Evolutionary conservation across 2,329 filamentous ascomycete genomes (phyloP).

Genomic region (Aplosporella prunicola): DNA sequence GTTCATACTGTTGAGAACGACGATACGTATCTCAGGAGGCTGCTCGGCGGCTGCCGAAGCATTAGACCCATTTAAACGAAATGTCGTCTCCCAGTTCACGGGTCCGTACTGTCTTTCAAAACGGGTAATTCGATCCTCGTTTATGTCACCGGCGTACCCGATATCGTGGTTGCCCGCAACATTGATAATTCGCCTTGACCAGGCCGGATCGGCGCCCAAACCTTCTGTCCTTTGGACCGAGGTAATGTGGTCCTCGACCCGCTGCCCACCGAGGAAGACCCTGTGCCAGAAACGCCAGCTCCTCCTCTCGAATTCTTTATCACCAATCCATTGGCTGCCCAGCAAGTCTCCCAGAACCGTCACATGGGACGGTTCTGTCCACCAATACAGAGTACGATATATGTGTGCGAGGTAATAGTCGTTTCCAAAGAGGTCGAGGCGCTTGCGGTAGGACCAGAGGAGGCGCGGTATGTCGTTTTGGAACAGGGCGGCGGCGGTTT

Average conservation of each 20-base stretch:
- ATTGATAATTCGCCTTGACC: slow-evolving; percentile 75
- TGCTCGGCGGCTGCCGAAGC: slow-evolving; percentile 13
- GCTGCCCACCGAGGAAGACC: slow-evolving; percentile 61
- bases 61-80: slow-evolving; percentile 33
- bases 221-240: slow-evolving; percentile 20
- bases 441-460: slow-evolving; percentile 62
- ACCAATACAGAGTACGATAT: slow-evolving; percentile 76
- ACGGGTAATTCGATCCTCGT: slow-evolving; percentile 59
- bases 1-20: slow-evolving; percentile 88
- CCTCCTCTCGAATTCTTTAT: slow-evolving; percentile 71
- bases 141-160: slow-evolving; percentile 89
- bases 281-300: slow-evolving; percentile 69
- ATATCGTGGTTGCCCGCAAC: slow-evolving; percentile 94
- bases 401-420: slow-evolving; percentile 93
- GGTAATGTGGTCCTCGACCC: slow-evolving; percentile 43
- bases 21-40: slow-evolving; percentile 63
- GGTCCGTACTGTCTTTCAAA: slow-evolving; percentile 82
- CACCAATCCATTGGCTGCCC: slow-evolving; percentile 88
- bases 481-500: slow-evolving; percentile 7
- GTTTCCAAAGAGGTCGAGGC: slow-evolving; percentile 82
- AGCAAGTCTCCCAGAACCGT: slow-evolving; percentile 84
- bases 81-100: slow-evolving; percentile 79
- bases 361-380: slow-evolving; percentile 75
- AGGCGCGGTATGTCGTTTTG: slow-evolving; percentile 55
- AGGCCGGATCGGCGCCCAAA: slow-evolving; percentile 43